These are phyloP conservation scores for Crassisporium funariophilum DNA, from an alignment of 768 basidiomycete genomes.

Conservation along the genomic window DNA sequence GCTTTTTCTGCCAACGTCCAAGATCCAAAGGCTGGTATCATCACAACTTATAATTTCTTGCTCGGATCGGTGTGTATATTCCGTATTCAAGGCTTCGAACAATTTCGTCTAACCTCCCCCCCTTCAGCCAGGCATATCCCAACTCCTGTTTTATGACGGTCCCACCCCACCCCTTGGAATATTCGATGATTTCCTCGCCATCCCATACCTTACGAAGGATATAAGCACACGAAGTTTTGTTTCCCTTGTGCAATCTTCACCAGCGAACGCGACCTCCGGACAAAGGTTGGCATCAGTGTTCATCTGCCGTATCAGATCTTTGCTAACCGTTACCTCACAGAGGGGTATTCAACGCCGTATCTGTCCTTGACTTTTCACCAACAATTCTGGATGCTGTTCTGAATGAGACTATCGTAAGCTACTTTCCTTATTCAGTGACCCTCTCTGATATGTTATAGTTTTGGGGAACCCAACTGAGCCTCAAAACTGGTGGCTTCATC, in stretches of 20 bases:
- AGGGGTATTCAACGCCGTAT: conserved; percentile 44
- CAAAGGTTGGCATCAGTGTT: conserved; percentile 19
- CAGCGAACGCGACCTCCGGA: conserved; percentile 35
- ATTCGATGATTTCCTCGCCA: conserved; percentile 53
- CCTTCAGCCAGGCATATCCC: conserved; percentile 21
- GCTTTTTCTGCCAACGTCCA: conserved; percentile 42
- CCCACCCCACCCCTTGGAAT: conserved; percentile 50
- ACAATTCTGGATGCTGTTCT: conserved; percentile 39
- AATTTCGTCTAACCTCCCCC: neutral
- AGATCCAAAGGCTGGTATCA: conserved; percentile 54
- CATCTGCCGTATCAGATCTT: neutral
- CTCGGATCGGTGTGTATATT: conserved; percentile 33
- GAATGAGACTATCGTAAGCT: conserved; percentile 43
- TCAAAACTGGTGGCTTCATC: conserved; percentile 29
- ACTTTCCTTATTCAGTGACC: neutral
- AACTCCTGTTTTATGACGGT: conserved; percentile 59
- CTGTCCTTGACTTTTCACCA: conserved; percentile 36
- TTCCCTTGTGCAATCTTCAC: conserved; percentile 41
- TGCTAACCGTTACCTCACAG: conserved; percentile 14
- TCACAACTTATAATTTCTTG: conserved; percentile 46
- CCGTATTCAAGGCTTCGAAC: neutral
- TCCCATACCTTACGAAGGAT: conserved; percentile 40
- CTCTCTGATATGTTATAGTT: conserved; percentile 30
- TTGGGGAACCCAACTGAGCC: conserved; percentile 38
- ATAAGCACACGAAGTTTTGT: conserved; percentile 41